Percentiles rank a stretch among this genome's conserved stretches.
Evolutionary conservation across 1,284 basidiomycete species (phyloP).

Genomic region (Ceratorhiza oryzae-sativae): DNA sequence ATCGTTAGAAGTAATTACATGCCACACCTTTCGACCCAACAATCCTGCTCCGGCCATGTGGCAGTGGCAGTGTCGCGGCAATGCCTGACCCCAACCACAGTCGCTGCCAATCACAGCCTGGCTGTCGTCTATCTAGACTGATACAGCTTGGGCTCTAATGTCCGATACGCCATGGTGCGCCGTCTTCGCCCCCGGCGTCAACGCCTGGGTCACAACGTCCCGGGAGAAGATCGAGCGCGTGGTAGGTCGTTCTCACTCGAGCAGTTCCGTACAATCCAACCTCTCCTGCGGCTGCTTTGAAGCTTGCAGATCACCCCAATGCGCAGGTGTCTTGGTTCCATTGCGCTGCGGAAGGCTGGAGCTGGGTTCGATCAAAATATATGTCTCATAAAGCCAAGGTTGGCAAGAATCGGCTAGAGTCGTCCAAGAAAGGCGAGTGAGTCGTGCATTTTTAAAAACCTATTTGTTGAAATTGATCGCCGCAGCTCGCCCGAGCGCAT

Average conservation of each 20-base stretch:
- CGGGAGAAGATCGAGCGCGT: not conserved
- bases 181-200: not conserved
- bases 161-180: not conserved
- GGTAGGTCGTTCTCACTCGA: constrained; percentile 4
- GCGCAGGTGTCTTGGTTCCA: not conserved
- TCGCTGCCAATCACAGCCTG: no score
- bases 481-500: not conserved
- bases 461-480: not conserved
- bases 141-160: not conserved
- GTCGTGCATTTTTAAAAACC: not conserved
- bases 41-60: no score
- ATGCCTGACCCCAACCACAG: no score
- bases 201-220: not conserved
- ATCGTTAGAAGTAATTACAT: no score
- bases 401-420: not conserved
- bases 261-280: no score
- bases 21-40: no score
- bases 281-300: no score
- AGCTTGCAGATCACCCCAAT: not conserved
- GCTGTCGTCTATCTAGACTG: no score
- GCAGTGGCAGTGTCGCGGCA: not conserved
- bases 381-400: not conserved
- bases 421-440: not conserved
- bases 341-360: not conserved
- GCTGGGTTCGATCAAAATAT: not conserved